Evolutionary conservation across 345 rosid genomes (phyloP).

Genomic region (Conringia planisiliqua): DNA sequence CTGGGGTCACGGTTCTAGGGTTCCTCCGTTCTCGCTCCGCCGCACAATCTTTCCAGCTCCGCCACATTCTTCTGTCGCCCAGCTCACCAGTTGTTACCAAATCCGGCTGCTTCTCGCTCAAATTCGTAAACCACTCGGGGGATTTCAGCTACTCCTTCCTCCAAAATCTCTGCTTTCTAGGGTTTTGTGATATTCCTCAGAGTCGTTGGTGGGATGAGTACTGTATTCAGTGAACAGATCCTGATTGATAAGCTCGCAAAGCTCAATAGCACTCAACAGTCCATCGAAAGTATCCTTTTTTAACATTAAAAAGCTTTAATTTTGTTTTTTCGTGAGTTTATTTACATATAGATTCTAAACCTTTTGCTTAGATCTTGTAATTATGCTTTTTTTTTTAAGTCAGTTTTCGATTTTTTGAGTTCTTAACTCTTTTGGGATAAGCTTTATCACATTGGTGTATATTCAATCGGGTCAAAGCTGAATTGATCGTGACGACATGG

Average conservation of each 20-base stretch:
- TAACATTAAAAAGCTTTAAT: background rate
- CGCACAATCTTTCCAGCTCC: slow-evolving; percentile 14
- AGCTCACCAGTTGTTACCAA: background rate
- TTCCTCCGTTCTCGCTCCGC: slow-evolving; percentile 29
- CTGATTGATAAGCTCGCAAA: slow-evolving; percentile 94
- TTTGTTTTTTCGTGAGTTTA: background rate
- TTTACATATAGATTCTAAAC: background rate
- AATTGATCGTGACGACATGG: slow-evolving; percentile 85
- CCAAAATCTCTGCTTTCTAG: background rate
- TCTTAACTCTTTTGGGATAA: slow-evolving; percentile 41
- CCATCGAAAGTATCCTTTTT: slow-evolving; percentile 88
- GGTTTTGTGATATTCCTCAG: background rate
- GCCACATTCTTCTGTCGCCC: background rate
- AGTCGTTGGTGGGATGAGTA: slow-evolving; percentile 68
- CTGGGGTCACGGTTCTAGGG: slow-evolving; percentile 26
- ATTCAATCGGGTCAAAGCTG: slow-evolving; percentile 84
- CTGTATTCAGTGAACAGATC: slow-evolving; percentile 86
- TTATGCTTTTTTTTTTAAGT: background rate
- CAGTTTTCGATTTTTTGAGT: background rate
- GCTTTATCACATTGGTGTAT: slow-evolving; percentile 98
- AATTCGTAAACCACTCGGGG: background rate
- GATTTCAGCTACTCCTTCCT: background rate
- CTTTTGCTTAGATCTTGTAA: slow-evolving; percentile 10
- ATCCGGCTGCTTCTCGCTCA: background rate
- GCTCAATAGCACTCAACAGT: slow-evolving; percentile 96